Conservation (phyloP, 2,329 filamentous ascomycete genomes). For the Microdochium nivale region DNA sequence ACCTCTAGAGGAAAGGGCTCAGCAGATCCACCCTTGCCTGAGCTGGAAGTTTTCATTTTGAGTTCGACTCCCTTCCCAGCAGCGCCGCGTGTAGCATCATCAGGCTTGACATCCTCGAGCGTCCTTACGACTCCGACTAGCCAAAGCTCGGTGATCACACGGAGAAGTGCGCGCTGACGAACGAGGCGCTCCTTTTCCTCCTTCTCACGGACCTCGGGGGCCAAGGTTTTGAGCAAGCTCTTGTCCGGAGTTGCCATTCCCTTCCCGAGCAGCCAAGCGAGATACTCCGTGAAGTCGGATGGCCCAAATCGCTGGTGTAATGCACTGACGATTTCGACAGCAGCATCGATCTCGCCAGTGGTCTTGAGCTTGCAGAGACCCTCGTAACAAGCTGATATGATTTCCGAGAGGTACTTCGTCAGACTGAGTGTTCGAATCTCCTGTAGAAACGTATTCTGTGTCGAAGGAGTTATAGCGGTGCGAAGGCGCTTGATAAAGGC, state of each 20-base stretch:
- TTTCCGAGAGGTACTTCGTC: slow-evolving; percentile 94
- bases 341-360: slow-evolving; percentile 83
- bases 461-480: slow-evolving; percentile 75
- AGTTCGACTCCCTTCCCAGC: slow-evolving; percentile 54
- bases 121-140: slow-evolving; percentile 82
- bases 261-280: slow-evolving; percentile 87
- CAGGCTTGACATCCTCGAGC: slow-evolving; percentile 58
- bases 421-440: slow-evolving; percentile 86
- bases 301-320: slow-evolving; percentile 92
- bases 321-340: slow-evolving; percentile 89
- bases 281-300: slow-evolving; percentile 78
- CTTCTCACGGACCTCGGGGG: slow-evolving; percentile 77
- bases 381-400: slow-evolving; percentile 92
- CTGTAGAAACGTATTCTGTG: slow-evolving; percentile 74
- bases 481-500: slow-evolving; percentile 95
- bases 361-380: slow-evolving; percentile 87
- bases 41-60: slow-evolving; percentile 44
- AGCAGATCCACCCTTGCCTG: slow-evolving; percentile 56
- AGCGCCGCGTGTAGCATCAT: slow-evolving; percentile 53
- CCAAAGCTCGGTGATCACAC: slow-evolving; percentile 94
- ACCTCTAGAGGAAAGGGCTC: slow-evolving; percentile 96
- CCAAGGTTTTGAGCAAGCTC: slow-evolving; percentile 66
- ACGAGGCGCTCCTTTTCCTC: slow-evolving; percentile 91
- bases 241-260: slow-evolving; percentile 89
- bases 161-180: slow-evolving; percentile 76